Conservation (phyloP, 805 yeast species). For the Hanseniaspora singularis region DNA sequence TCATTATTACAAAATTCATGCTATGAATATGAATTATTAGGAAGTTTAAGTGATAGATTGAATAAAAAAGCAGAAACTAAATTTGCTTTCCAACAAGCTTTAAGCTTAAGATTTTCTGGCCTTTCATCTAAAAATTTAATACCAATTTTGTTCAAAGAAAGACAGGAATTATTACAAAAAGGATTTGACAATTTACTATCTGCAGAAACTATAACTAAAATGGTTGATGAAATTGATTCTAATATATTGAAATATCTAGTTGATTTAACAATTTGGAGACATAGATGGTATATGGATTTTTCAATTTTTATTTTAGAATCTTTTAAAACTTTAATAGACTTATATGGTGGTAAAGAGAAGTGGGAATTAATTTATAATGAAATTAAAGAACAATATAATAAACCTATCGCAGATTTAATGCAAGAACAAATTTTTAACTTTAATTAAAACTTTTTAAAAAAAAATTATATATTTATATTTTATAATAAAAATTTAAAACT, state of each 20-base stretch:
- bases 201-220: slow-evolving; percentile 28
- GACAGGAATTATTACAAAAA: slow-evolving; percentile 23
- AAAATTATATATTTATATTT: too few relatives aligned
- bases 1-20: slow-evolving; percentile 39
- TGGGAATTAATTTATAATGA: slow-evolving; percentile 33
- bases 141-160: slow-evolving; percentile 48
- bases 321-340: slow-evolving; percentile 44
- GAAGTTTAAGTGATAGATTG: slow-evolving; percentile 71
- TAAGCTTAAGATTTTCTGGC: slow-evolving; percentile 66
- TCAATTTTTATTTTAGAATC: slow-evolving; percentile 55
- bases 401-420: background rate
- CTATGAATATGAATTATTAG: slow-evolving; percentile 86
- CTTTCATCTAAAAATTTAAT: slow-evolving; percentile 64
- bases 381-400: slow-evolving; percentile 9
- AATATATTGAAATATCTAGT: slow-evolving; percentile 58
- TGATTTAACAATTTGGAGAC: slow-evolving; percentile 89
- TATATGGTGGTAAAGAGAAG: slow-evolving; percentile 68
- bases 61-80: slow-evolving; percentile 83
- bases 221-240: slow-evolving; percentile 32
- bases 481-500: too few relatives aligned
- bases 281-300: slow-evolving; percentile 92
- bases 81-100: slow-evolving; percentile 63
- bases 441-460: too few relatives aligned
- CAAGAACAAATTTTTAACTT: background rate
- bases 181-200: slow-evolving; percentile 20